A percentile compares a stretch with the other conserved stretches of the same genome.
Evolutionary conservation across 2,329 filamentous ascomycete species (phyloP).

Genomic region (Dothideomycetes sp.): DNA sequence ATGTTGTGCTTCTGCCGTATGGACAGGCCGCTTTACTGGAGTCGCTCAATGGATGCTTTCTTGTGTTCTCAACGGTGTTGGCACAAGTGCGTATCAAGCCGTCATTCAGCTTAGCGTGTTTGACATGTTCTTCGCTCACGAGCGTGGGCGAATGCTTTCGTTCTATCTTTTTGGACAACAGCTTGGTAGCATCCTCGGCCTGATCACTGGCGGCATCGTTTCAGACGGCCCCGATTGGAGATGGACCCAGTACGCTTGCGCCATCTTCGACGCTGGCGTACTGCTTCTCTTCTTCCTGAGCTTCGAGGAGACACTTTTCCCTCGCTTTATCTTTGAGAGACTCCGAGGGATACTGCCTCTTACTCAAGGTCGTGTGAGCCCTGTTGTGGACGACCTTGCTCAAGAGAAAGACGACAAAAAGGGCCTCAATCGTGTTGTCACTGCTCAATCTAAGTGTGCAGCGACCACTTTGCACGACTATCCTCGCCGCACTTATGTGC

Average conservation of each 20-base stretch:
- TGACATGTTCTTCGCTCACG: slow-evolving; percentile 33
- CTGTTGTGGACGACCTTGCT: background rate
- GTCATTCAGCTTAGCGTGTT: slow-evolving; percentile 34
- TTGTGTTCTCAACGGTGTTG: slow-evolving; percentile 26
- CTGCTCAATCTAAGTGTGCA: background rate
- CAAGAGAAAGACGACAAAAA: slow-evolving; percentile 2
- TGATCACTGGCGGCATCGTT: slow-evolving; percentile 31
- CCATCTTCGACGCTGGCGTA: slow-evolving; percentile 21
- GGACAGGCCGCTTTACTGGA: slow-evolving; percentile 24
- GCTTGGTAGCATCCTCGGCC: slow-evolving; percentile 30
- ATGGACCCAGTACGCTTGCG: slow-evolving; percentile 27
- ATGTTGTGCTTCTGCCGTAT: slow-evolving; percentile 25
- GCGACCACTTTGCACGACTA: slow-evolving; percentile 11
- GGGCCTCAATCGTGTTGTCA: background rate
- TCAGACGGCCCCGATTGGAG: slow-evolving; percentile 29
- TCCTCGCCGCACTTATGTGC: slow-evolving; percentile 15
- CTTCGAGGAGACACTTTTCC: slow-evolving; percentile 31
- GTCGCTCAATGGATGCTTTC: slow-evolving; percentile 26
- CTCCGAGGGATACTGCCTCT: slow-evolving; percentile 2
- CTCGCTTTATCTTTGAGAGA: slow-evolving; percentile 23
- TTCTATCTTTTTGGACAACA: slow-evolving; percentile 34
- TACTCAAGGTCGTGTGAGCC: background rate
- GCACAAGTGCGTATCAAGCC: slow-evolving; percentile 31
- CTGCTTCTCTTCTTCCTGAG: slow-evolving; percentile 20
- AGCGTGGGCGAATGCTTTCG: slow-evolving; percentile 30